phyloP scores from a whole-genome alignment of 1,284 basidiomycete species.

The Irpex sp. region DNA sequence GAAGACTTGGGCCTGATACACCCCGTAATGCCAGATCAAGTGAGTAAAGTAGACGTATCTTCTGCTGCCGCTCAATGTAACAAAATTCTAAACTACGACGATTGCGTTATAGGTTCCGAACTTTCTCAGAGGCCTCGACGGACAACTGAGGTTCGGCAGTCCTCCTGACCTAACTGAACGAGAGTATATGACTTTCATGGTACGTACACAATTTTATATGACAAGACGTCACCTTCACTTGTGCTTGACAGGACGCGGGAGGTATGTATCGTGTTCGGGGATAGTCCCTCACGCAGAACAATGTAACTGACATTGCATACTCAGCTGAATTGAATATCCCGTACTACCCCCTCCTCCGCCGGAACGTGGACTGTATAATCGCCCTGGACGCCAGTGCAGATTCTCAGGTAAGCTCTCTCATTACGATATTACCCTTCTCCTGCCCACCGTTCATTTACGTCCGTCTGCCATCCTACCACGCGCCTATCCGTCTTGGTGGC shows the following conservation, averaged over 20 bases:
- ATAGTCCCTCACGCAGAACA: background rate
- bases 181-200: constrained; percentile 37
- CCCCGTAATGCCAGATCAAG: constrained; percentile 35
- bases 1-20: constrained; percentile 34
- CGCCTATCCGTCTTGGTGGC: background rate
- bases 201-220: constrained; percentile 9
- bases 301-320: background rate
- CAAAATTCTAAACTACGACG: background rate
- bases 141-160: constrained; percentile 30
- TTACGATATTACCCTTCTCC: background rate
- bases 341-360: constrained; percentile 35
- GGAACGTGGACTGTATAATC: constrained; percentile 38
- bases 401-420: constrained; percentile 26
- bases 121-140: constrained; percentile 35
- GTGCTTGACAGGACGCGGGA: constrained; percentile 30
- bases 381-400: constrained; percentile 40
- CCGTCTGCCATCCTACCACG: background rate
- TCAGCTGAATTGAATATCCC: constrained; percentile 37
- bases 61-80: constrained; percentile 1
- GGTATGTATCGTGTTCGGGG: constrained; percentile 14
- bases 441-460: background rate
- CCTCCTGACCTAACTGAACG: constrained; percentile 31
- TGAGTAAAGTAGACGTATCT: constrained; percentile 10
- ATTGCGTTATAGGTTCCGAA: constrained; percentile 30
- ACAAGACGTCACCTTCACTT: background rate